Conservation (phyloP, 441 rosid genomes). For the Aleurites moluccanus region DNA sequence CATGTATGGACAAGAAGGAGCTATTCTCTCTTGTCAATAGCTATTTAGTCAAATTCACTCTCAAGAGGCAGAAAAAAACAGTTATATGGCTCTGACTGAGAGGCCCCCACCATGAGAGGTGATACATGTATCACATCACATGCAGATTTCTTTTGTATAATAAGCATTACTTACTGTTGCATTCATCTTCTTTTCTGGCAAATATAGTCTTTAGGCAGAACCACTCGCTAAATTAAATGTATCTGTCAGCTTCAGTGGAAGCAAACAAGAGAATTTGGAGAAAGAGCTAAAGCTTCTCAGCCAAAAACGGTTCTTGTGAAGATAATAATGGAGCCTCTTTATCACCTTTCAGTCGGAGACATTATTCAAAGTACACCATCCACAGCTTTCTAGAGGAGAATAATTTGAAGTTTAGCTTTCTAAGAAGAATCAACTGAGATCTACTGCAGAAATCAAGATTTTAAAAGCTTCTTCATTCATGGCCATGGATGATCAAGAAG, state of each 20-base stretch:
- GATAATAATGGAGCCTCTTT: conserved; percentile 14
- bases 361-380: conserved; percentile 18
- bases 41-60: conserved; percentile 41
- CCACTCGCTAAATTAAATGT: conserved; percentile 40
- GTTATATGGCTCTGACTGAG: conserved; percentile 34
- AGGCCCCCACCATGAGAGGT: conserved; percentile 72
- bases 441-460: conserved; percentile 18
- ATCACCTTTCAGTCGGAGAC: conserved; percentile 25
- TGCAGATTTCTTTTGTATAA: conserved; percentile 46
- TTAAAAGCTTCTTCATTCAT: conserved; percentile 20
- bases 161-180: conserved; percentile 50
- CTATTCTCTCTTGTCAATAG: conserved; percentile 13
- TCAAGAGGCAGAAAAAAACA: conserved; percentile 28
- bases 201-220: conserved; percentile 35
- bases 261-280: conserved; percentile 27
- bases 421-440: conserved; percentile 22
- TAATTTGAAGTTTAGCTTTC: conserved; percentile 5
- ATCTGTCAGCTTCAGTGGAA: conserved; percentile 39
- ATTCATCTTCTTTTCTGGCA: conserved; percentile 56
- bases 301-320: conserved; percentile 22
- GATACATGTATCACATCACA: conserved; percentile 50
- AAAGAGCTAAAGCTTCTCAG: conserved; percentile 18
- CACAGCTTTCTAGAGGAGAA: background rate
- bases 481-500: conserved; percentile 38
- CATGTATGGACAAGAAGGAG: conserved; percentile 21